Conservation (phyloP, 768 basidiomycete species). For the Gymnopilus junonius region DNA sequence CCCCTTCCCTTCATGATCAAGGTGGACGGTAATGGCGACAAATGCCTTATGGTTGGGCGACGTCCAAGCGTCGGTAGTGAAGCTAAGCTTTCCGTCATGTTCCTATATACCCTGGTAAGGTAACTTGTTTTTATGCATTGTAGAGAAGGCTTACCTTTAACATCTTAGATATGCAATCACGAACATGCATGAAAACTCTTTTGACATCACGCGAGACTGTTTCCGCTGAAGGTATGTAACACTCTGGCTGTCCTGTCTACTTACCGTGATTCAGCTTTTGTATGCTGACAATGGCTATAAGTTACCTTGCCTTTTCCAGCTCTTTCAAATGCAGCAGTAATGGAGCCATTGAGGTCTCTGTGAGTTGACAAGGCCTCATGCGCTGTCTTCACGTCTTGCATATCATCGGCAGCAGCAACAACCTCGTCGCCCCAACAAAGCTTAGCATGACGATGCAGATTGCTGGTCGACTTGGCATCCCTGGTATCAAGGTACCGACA, state of each 20-base stretch:
- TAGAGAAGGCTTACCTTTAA: background rate
- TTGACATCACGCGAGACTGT: background rate
- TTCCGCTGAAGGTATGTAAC: background rate
- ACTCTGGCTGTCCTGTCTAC: background rate
- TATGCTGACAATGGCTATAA: background rate
- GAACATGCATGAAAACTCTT: background rate
- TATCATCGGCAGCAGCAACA: slow-evolving; percentile 16
- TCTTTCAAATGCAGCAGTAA: slow-evolving; percentile 13
- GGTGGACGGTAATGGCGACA: background rate
- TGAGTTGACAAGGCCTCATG: background rate
- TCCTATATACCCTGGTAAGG: background rate
- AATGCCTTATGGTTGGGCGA: background rate
- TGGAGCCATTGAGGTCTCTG: slow-evolving; percentile 19
- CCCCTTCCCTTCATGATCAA: background rate
- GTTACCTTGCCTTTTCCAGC: background rate
- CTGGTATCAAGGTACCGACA: slow-evolving; percentile 11
- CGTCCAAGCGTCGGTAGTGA: background rate
- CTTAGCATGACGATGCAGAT: slow-evolving; percentile 29
- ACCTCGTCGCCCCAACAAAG: slow-evolving; percentile 34
- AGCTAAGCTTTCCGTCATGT: background rate
- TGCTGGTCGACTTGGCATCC: slow-evolving; percentile 21
- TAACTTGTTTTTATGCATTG: background rate
- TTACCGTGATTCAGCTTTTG: slow-evolving; percentile 12
- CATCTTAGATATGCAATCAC: background rate
- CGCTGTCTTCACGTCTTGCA: slow-evolving; percentile 8